Evolutionary conservation across 2,329 filamentous ascomycete species (phyloP), one percentile per base, ranked within the genome.

Genomic region (Drechslera avenae): DNA sequence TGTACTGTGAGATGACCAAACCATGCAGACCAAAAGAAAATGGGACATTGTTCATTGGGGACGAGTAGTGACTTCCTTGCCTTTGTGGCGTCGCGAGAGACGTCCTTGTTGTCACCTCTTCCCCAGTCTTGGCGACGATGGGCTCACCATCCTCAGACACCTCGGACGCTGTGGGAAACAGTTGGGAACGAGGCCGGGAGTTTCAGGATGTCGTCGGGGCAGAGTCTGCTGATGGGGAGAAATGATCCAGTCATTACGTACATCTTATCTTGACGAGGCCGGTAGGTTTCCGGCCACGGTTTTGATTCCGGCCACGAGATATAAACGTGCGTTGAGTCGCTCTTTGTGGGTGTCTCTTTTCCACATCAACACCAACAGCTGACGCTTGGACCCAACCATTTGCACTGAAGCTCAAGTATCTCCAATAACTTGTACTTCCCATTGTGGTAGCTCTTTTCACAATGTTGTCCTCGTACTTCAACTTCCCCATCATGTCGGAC

Each of bases 401-500:
- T 49, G 16, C 13, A 47, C 19, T 47, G 13, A 50, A 26, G 21
- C 39, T 32, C 37, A n/a, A n/a, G n/a, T n/a, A n/a, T n/a, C n/a
- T n/a, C n/a, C n/a, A 33, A 12, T 14, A 26, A 51, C 18, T 35
- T 45, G 40, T 43, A 23, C 3, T 26, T 43, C 39, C 8, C 17
- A 42, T 44, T 7, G 35, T 21, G 26, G 14, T 21, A 45, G 5
- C 41, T 47, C 30, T 36, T 39, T 19, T 31, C 86, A 87, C 28
- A 39, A 71, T 72, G 66, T 42, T 64, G 46, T 46, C 56, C 26
- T 52, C 64, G 36, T 48, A 56, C n/a, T 73, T 74, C 44, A 50
- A 71, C 56, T 89, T 89, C 70, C 75, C 79, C 46, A 82, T 90
- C 73, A 79, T 90, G 35, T 75, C 79, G 49, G 86, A 88, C 75